phyloP scores from a whole-genome alignment of 2,329 filamentous ascomycete genomes.

The Penicillium digitatum region DNA sequence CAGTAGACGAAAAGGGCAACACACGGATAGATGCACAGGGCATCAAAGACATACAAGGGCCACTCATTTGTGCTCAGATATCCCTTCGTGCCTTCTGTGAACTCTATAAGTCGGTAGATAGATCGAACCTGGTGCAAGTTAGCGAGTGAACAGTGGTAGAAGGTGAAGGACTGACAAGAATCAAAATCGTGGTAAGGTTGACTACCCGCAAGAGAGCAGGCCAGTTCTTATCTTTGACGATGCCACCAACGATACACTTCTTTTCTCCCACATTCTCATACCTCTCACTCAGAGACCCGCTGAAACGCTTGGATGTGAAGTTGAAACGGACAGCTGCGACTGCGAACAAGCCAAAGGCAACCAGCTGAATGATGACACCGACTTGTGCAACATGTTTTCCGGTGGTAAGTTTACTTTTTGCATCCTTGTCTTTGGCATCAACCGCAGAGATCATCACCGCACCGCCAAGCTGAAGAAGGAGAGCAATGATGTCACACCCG shows the following conservation, averaged over 20 bases:
- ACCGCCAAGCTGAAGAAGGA: constrained; percentile 38
- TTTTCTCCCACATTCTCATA: constrained; percentile 19
- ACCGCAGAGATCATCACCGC: constrained; percentile 43
- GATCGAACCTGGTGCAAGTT: constrained; percentile 35
- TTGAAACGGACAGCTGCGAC: constrained; percentile 48
- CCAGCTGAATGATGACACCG: constrained; percentile 45
- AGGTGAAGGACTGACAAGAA: constrained; percentile 23
- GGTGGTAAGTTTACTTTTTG: constrained; percentile 28
- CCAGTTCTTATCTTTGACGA: constrained; percentile 30
- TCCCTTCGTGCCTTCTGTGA: constrained; percentile 40
- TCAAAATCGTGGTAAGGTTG: constrained; percentile 30
- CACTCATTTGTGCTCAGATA: constrained; percentile 45
- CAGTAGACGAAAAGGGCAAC: constrained; percentile 30
- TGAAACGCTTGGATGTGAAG: constrained; percentile 43
- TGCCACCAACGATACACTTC: constrained; percentile 19
- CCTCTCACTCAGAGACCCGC: constrained; percentile 26
- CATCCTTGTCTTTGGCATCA: constrained; percentile 15
- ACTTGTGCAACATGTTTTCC: constrained; percentile 41
- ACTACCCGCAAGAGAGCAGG: constrained; percentile 29
- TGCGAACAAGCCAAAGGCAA: constrained; percentile 47
- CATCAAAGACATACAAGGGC: constrained; percentile 46
- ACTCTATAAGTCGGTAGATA: constrained; percentile 50
- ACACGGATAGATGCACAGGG: constrained; percentile 36
- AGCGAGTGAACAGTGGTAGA: not conserved
- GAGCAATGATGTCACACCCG: constrained; percentile 39